Base-by-base conservation (phyloP, 192 early-diverging fungal genomes). In the Backusella westeae region DNA sequence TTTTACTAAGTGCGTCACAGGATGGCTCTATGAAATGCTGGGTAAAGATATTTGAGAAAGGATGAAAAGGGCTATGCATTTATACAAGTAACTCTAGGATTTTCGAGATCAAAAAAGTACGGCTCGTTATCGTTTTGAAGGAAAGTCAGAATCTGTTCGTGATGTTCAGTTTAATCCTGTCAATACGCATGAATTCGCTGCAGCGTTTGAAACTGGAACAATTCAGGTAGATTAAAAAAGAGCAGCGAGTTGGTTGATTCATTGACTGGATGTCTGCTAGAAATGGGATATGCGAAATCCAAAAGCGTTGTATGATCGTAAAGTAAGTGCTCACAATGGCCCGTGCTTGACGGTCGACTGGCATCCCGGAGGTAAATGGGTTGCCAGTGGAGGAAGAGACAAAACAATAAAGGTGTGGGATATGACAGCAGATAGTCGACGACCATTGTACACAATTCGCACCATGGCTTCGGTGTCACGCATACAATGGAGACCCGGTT, bases 331-430 rank as follows among this genome's bases (percentile, higher is more conserved):
- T 0, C 94, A 96, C 68, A 88, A 85, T 78, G 94, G 92, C 2
- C 81, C 90, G 19, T 90, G 89, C 19, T 79, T 95, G 0, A 87
- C 92, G 0, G 81, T 96, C 1, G 94, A 96, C 69, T 96, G 91
- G 85, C 87, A 93, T 80, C 84, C 89, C n/a, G 85, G 81, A 35
- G 94, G 94, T 0, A 76, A 82, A 29, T 83, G 84, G 23, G 77
- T 94, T n/a, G 94, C 94, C 0, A 94, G 86, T 53, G 93, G 94
- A 10, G 94, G 94, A 0, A 75, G 93, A 1, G 94, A 96, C 75
- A 88, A 87, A 59, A 87, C 86, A 3, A 94, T 96, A 77, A 93
- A 95, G 88, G 85, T 93, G 19, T 93, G 91, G 91, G 91, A 93
- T 67, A 88, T 89, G 78, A 89, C 82, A 19, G 79, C 87, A 6